Percentiles rank a stretch among this genome's conserved stretches.
These are phyloP conservation scores for Lasiodiplodia hormozganensis DNA, from an alignment of 2,329 filamentous ascomycete species.

Conservation along the genomic window DNA sequence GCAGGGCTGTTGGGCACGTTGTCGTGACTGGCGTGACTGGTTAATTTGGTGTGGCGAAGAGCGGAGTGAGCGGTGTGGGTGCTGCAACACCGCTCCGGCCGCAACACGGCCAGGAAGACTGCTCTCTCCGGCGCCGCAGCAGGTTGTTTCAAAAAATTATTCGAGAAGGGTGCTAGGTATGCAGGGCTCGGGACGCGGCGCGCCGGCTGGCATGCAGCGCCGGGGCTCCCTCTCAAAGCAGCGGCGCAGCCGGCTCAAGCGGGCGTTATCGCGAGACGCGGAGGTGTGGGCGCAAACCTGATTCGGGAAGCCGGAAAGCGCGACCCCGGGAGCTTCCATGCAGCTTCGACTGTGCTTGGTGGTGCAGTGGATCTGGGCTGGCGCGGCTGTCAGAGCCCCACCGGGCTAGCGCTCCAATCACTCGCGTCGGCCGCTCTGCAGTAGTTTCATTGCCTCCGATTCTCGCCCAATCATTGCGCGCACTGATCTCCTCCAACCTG, in stretches of 20 bases:
- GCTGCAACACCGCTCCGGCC: constrained; percentile 10
- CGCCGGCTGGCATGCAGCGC: not conserved
- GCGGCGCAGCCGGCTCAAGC: not conserved
- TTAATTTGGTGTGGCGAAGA: constrained; percentile 13
- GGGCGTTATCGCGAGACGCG: constrained; percentile 3
- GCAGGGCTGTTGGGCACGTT: not conserved
- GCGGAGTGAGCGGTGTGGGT: constrained; percentile 22
- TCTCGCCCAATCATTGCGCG: constrained; percentile 12
- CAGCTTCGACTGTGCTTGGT: constrained; percentile 1
- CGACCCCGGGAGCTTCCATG: constrained; percentile 14
- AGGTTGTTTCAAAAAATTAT: not conserved
- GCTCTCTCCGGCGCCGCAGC: not conserved
- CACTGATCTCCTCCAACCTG: not conserved
- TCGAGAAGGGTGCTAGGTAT: not conserved
- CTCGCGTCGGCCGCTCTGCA: not conserved
- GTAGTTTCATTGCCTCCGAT: constrained; percentile 11
- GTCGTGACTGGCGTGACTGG: constrained; percentile 14
- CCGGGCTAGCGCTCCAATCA: not conserved
- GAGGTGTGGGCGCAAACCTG: constrained; percentile 2
- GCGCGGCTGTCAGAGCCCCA: not conserved
- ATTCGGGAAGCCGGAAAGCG: constrained; percentile 20
- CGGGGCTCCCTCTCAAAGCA: not conserved
- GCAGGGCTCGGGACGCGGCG: constrained; percentile 9
- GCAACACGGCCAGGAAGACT: not conserved
- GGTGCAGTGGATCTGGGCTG: constrained; percentile 15